Percentiles rank a stretch among this genome's conserved stretches.
phyloP scores from a whole-genome alignment of 495 filamentous ascomycete genomes.

The Cercophora scortea region DNA sequence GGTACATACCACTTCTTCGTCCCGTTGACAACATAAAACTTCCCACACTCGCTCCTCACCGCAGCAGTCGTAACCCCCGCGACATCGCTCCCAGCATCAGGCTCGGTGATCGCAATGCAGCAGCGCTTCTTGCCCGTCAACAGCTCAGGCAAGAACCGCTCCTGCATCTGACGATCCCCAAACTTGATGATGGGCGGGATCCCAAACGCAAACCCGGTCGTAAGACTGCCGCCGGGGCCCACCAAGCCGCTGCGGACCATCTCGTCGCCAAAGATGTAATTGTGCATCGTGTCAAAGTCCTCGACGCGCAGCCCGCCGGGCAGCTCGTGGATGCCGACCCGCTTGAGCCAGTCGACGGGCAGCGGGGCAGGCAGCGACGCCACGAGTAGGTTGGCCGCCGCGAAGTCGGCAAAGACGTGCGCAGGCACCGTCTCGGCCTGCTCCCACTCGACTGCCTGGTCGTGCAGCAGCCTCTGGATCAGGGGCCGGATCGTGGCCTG shows the following conservation, averaged over 20 bases:
- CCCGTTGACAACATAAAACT: slow-evolving; percentile 64
- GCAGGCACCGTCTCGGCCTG: slow-evolving; percentile 50
- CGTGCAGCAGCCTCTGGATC: slow-evolving; percentile 49
- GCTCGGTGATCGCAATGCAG: slow-evolving; percentile 77
- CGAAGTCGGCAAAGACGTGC: slow-evolving; percentile 54
- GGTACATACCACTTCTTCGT: slow-evolving; percentile 62
- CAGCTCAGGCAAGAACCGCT: slow-evolving; percentile 56
- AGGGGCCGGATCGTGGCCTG: slow-evolving; percentile 62
- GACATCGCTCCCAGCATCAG: slow-evolving; percentile 63
- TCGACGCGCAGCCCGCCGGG: slow-evolving; percentile 61
- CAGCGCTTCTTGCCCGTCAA: slow-evolving; percentile 56
- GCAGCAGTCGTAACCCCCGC: slow-evolving; percentile 63
- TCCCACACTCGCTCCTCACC: slow-evolving; percentile 43
- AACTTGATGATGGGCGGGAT: slow-evolving; percentile 65
- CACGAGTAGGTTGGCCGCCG: slow-evolving; percentile 53
- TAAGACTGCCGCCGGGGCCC: slow-evolving; percentile 54
- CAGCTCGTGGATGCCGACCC: slow-evolving; percentile 55
- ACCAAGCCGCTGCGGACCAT: slow-evolving; percentile 55
- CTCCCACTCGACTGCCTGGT: slow-evolving; percentile 62
- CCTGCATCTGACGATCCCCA: slow-evolving; percentile 50
- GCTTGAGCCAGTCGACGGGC: slow-evolving; percentile 58
- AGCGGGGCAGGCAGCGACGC: slow-evolving; percentile 59
- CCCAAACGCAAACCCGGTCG: slow-evolving; percentile 63
- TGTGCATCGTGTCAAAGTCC: slow-evolving; percentile 68
- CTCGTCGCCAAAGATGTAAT: slow-evolving; percentile 61